Evolutionary conservation across 805 yeast genomes (phyloP).

Genomic region (Lipomyces orientalis): DNA sequence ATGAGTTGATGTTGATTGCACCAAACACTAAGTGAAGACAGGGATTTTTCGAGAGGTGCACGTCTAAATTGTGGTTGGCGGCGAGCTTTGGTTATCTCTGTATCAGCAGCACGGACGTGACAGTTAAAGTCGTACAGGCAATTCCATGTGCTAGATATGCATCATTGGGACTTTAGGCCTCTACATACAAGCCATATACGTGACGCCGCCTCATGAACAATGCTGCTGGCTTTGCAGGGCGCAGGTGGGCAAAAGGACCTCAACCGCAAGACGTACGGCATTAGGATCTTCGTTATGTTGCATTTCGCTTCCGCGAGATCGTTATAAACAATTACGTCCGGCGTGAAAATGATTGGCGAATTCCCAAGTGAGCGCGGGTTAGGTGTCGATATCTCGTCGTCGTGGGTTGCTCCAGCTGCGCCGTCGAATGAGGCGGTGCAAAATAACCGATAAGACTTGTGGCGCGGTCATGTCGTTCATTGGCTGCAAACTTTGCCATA

Average conservation of each 20-base stretch:
- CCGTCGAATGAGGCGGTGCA: background rate
- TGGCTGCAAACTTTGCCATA: too few relatives aligned
- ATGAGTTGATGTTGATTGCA: background rate
- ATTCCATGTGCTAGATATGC: background rate
- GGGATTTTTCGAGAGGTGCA: constrained; percentile 4
- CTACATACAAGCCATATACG: background rate
- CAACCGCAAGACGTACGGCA: background rate
- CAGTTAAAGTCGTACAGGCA: background rate
- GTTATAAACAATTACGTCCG: background rate
- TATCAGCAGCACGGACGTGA: background rate
- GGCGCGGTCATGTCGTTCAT: too few relatives aligned
- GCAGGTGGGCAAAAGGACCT: background rate
- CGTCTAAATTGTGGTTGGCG: background rate
- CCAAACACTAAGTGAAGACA: background rate
- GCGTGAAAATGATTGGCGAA: background rate
- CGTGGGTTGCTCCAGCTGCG: background rate
- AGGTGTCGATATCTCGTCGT: background rate
- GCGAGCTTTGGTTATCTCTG: background rate
- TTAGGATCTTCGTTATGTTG: background rate
- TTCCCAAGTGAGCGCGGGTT: background rate
- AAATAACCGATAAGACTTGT: background rate
- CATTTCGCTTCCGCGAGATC: background rate
- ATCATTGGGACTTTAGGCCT: background rate
- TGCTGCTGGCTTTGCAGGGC: too few relatives aligned
- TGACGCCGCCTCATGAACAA: background rate